Conservation (phyloP, 129 eudicot genomes). For the Logfia minima region DNA sequence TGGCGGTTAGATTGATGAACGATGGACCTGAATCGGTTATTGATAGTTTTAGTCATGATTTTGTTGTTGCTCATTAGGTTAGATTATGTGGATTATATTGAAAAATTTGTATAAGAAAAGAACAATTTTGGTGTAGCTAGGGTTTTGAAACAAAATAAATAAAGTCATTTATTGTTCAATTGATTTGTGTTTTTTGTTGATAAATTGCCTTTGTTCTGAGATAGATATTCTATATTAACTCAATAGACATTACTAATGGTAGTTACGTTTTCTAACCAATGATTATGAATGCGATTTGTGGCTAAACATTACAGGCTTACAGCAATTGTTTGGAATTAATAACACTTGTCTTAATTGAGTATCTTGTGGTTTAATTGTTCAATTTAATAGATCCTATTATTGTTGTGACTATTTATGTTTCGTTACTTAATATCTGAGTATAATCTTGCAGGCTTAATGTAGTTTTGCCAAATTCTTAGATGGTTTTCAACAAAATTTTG, state of each 20-base stretch:
- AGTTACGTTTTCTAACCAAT: background rate
- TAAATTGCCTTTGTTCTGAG: constrained; percentile 11
- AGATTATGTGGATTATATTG: background rate
- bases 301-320: background rate
- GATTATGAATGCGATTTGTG: background rate
- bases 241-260: background rate
- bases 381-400: background rate
- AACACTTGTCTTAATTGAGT: background rate
- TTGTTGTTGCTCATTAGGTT: constrained; percentile 41
- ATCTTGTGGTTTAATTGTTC: background rate
- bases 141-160: background rate
- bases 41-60: constrained; percentile 42
- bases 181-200: constrained; percentile 17
- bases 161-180: constrained; percentile 32
- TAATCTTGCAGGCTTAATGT: background rate
- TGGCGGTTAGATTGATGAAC: constrained; percentile 39
- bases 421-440: background rate
- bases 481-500: background rate
- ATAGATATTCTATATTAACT: background rate
- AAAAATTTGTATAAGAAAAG: constrained; percentile 18
- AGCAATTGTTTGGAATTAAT: background rate
- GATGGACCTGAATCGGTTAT: constrained; percentile 37
- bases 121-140: constrained; percentile 28
- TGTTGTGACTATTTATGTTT: too few relatives aligned
- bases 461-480: background rate